Evolutionary conservation across 306 rosid species (phyloP).

Genomic region (Prunus mira): DNA sequence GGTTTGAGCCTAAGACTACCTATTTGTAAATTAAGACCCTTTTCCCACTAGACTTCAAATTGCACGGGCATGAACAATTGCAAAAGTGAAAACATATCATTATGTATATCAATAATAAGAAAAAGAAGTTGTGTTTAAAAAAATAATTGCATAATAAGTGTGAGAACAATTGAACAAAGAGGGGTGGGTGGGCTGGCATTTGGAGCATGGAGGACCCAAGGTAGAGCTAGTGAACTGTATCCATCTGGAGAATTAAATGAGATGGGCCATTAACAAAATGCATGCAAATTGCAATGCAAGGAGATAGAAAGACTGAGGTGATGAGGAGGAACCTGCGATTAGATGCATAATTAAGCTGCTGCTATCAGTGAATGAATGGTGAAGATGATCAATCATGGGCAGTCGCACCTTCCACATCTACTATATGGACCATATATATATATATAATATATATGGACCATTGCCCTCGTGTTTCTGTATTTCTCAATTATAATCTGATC

Average conservation of each 20-base stretch:
- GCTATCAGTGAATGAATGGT: constrained; percentile 15
- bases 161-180: not conserved
- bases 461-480: not conserved
- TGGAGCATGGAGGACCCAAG: constrained; percentile 8
- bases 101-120: too few relatives aligned
- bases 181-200: not conserved
- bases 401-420: constrained; percentile 10
- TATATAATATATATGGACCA: not conserved
- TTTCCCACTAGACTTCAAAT: too few relatives aligned
- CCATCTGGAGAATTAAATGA: constrained; percentile 46
- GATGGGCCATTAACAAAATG: constrained; percentile 27
- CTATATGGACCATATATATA: not conserved
- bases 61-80: too few relatives aligned
- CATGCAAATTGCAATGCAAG: not conserved
- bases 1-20: too few relatives aligned
- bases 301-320: not conserved
- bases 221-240: constrained; percentile 33
- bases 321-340: constrained; percentile 26
- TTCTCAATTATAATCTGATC: too few relatives aligned
- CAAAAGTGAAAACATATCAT: too few relatives aligned
- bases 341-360: constrained; percentile 2
- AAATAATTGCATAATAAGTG: not conserved
- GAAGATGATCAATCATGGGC: constrained; percentile 32
- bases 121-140: too few relatives aligned
- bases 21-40: too few relatives aligned